Evolutionary conservation across 2,329 filamentous ascomycete species (phyloP).

Genomic region (Ambrosiella xylebori): DNA sequence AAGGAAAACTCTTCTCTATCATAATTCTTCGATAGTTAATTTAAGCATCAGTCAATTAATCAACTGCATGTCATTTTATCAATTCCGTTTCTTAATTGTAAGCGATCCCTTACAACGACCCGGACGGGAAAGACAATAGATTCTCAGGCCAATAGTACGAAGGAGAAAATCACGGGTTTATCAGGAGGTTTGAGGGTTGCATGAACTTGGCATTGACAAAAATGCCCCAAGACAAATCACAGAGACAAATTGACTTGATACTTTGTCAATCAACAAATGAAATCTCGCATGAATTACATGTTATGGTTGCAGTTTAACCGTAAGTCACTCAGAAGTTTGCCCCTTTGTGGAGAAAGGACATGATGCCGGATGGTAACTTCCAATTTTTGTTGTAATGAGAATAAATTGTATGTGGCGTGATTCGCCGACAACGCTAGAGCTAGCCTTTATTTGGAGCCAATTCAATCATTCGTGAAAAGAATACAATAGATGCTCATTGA

Average conservation of each 20-base stretch:
- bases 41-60: too few relatives aligned
- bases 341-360: not conserved
- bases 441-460: too few relatives aligned
- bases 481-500: too few relatives aligned
- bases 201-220: too few relatives aligned
- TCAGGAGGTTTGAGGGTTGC: not conserved
- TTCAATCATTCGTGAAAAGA: too few relatives aligned
- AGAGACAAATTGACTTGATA: not conserved
- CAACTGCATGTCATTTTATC: too few relatives aligned
- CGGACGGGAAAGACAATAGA: not conserved
- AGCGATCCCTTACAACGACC: too few relatives aligned
- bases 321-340: too few relatives aligned
- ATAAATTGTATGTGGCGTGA: not conserved
- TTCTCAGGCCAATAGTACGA: not conserved
- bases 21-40: too few relatives aligned
- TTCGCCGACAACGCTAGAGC: not conserved
- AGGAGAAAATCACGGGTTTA: not conserved
- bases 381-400: not conserved
- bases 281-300: not conserved
- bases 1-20: too few relatives aligned
- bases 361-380: not conserved
- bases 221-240: not conserved
- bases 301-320: not conserved
- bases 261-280: not conserved
- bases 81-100: too few relatives aligned